Base-by-base conservation (phyloP, 257 asterid species). In the Coffea eugenioides region DNA sequence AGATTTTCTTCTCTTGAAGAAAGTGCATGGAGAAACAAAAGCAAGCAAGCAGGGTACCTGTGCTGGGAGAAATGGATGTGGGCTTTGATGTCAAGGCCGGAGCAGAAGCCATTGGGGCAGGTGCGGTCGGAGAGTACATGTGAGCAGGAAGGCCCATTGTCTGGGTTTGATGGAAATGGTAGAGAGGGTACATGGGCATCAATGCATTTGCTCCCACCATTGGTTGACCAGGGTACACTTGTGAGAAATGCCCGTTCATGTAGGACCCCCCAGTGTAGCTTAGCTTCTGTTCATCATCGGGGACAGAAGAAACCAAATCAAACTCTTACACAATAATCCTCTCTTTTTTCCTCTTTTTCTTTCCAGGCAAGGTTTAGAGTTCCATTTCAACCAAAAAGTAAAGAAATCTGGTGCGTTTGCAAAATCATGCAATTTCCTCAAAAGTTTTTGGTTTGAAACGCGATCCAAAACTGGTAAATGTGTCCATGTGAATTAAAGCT, bases 111-210 rank as follows among this genome's bases (percentile, higher is more conserved):
- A 90, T 77, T 84, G 96, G 97, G 91, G 90, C 90, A 62, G 84
- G 74, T 0, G 87, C 54, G 10, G 91, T 84, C 3, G 91, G 91
- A 20, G 92, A 89, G 81, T 83, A 95, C 69, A 93, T 45, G 27
- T 91, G 97, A 85, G 97, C 91, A 2, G 98, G 97, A 36, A 90
- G 97, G 97, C 97, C 97, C 93, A 94, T 81, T 77, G 97, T 57
- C 21, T 90, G 97, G 64, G 96, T 74, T 69, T 91, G 97, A 70
- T 90, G 92, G 85, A 84, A 89, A 70, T 89, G 92, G 76, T 91
- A 90, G 15, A 82, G 62, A 56, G 98, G 95, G 89, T 93, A 91
- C 90, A 92, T 83, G 1, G 98, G 96, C 97, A 94, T 85, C 87
- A 90, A 72, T 73, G 97, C 71, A 82, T 86, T 91, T 31, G 90